Evolutionary conservation across 352 stramenopile species (phyloP).

Genomic region (Pythium rhizo-oryzae): DNA sequence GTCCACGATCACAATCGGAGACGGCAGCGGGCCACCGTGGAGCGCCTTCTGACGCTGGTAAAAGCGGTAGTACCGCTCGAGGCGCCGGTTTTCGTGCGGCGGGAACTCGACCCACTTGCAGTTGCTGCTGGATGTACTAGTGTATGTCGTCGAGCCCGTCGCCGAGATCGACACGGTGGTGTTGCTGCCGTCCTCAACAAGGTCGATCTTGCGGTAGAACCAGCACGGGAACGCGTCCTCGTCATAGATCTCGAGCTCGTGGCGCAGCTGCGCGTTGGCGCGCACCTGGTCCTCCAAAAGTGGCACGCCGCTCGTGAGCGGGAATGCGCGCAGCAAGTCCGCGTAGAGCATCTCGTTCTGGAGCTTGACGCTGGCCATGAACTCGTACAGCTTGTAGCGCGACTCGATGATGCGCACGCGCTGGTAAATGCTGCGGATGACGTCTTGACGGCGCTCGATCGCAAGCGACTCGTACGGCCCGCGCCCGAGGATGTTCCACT

Average conservation of each 20-base stretch:
- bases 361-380: constrained; percentile 80
- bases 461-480: constrained; percentile 82
- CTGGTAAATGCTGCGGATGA: constrained; percentile 74
- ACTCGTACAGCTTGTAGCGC: constrained; percentile 83
- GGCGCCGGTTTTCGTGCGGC: constrained; percentile 64
- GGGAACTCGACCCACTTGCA: constrained; percentile 81
- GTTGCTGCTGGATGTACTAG: constrained; percentile 8
- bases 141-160: constrained; percentile 3
- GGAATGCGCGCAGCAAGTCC: constrained; percentile 62
- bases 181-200: background rate
- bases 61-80: constrained; percentile 70
- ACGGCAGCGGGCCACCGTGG: constrained; percentile 40
- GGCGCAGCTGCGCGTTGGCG: constrained; percentile 42
- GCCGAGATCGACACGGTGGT: background rate
- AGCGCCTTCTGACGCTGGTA: constrained; percentile 60
- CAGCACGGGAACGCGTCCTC: constrained; percentile 71
- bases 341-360: constrained; percentile 86
- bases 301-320: constrained; percentile 49
- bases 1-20: constrained; percentile 73
- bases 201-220: constrained; percentile 78
- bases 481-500: constrained; percentile 85
- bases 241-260: constrained; percentile 55
- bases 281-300: constrained; percentile 44
- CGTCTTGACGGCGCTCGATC: constrained; percentile 52
- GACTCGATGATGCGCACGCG: constrained; percentile 74